A percentile compares a stretch with the other conserved stretches of the same genome.
phyloP scores from a whole-genome alignment of 108 stramenopile genomes.

The Nannochloropsis salina region DNA sequence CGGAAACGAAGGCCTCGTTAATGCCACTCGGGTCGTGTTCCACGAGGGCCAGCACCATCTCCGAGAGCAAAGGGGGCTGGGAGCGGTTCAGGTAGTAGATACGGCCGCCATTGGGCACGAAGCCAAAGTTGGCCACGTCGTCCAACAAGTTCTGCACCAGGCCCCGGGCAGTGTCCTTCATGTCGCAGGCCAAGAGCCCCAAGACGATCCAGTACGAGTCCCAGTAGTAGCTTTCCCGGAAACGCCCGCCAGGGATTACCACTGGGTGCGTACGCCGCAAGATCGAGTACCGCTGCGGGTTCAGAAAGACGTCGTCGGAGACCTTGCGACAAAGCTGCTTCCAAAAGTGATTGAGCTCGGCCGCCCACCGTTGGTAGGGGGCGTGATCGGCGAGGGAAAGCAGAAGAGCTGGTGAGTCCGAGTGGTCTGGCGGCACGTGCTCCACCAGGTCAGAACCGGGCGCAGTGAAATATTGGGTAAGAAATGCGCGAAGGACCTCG shows the following conservation, averaged over 20 bases:
- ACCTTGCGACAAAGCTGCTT: conserved; percentile 23
- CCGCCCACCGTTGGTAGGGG: conserved; percentile 31
- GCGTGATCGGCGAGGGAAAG: neutral
- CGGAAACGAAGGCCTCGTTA: neutral
- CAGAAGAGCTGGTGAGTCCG: neutral
- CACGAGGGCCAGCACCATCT: conserved; percentile 33
- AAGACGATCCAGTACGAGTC: conserved; percentile 56
- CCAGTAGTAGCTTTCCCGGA: conserved; percentile 59
- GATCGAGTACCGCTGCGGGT: conserved; percentile 43
- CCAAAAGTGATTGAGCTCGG: conserved; percentile 35
- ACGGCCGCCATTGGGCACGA: conserved; percentile 56
- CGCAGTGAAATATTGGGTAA: conserved; percentile 30
- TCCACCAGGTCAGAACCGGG: conserved; percentile 40
- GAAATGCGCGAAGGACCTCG: conserved; percentile 25
- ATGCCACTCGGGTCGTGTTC: neutral
- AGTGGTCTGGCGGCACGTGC: conserved; percentile 24
- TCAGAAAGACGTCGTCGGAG: conserved; percentile 19
- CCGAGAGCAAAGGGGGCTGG: conserved; percentile 47
- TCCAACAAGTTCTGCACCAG: conserved; percentile 49
- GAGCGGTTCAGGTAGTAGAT: conserved; percentile 52
- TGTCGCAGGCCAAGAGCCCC: conserved; percentile 49
- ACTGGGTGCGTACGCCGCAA: conserved; percentile 33
- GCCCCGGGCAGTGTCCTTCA: conserved; percentile 43
- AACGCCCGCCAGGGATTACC: conserved; percentile 43
- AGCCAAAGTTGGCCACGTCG: conserved; percentile 41